These are phyloP conservation scores for Gymnopus androsaceus DNA, from an alignment of 1,284 basidiomycete genomes.

Conservation along the genomic window DNA sequence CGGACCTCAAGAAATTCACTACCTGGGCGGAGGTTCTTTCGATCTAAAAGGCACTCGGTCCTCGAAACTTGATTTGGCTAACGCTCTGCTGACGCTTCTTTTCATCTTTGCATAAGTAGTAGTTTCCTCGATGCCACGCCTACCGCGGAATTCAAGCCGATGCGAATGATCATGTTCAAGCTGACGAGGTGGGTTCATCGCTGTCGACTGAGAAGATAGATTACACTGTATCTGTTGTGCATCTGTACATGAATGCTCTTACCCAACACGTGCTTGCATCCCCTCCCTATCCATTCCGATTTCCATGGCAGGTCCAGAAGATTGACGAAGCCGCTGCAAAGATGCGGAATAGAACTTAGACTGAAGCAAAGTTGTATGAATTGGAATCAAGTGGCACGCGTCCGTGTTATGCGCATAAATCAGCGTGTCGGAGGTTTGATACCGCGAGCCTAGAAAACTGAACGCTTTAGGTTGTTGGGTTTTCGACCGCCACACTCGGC, in stretches of 20 bases:
- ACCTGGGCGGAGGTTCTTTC: slow-evolving; percentile 80
- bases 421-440: neutral
- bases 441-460: neutral
- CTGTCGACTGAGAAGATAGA: neutral
- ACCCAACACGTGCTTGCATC: slow-evolving; percentile 81
- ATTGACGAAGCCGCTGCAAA: slow-evolving; percentile 83
- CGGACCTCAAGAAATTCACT: slow-evolving; percentile 96
- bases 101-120: neutral
- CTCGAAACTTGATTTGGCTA: neutral
- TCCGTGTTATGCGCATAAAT: neutral
- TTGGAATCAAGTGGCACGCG: slow-evolving; percentile 22
- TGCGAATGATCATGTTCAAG: slow-evolving; percentile 93
- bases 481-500: neutral
- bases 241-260: slow-evolving; percentile 90
- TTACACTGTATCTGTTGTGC: slow-evolving; percentile 95
- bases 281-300: slow-evolving; percentile 85
- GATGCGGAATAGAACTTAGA: slow-evolving; percentile 70
- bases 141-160: slow-evolving; percentile 96
- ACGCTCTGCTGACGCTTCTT: neutral
- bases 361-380: slow-evolving; percentile 28
- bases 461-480: neutral
- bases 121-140: slow-evolving; percentile 93
- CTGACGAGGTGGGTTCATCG: slow-evolving; percentile 74
- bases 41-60: slow-evolving; percentile 68
- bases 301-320: slow-evolving; percentile 95